Evolutionary conservation across 192 early-diverging fungal genomes (phyloP).

Genomic region (Linderina pennispora): DNA sequence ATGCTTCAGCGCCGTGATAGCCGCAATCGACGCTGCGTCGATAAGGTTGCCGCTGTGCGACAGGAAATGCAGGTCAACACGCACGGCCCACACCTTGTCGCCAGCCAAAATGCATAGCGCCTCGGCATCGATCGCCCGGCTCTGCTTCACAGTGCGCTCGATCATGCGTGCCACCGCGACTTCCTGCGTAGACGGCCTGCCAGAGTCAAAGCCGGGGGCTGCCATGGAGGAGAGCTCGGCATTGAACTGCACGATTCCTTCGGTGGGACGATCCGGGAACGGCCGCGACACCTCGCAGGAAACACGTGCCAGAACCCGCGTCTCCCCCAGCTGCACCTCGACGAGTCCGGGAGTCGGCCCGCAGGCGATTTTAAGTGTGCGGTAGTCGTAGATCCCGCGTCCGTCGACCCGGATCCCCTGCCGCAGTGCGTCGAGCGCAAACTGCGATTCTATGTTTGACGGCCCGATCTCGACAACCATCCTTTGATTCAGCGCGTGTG

Average conservation of each 20-base stretch:
- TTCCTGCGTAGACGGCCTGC: slow-evolving; percentile 72
- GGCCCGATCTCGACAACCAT: slow-evolving; percentile 47
- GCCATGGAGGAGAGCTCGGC: slow-evolving; percentile 89
- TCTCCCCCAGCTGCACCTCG: slow-evolving; percentile 79
- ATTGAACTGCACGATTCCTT: slow-evolving; percentile 81
- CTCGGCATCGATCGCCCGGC: slow-evolving; percentile 90
- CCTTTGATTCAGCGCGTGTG: background rate
- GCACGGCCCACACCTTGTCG: slow-evolving; percentile 92
- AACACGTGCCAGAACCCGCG: slow-evolving; percentile 67
- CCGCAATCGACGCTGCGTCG: slow-evolving; percentile 87
- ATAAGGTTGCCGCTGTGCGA: slow-evolving; percentile 93
- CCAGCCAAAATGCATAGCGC: slow-evolving; percentile 94
- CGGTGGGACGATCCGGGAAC: slow-evolving; percentile 69
- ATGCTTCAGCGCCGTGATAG: slow-evolving; percentile 81
- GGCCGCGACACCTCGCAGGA: slow-evolving; percentile 66
- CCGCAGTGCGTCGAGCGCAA: slow-evolving; percentile 63
- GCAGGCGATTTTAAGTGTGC: slow-evolving; percentile 59
- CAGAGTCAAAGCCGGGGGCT: slow-evolving; percentile 60
- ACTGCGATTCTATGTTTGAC: slow-evolving; percentile 71
- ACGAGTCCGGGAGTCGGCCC: slow-evolving; percentile 65
- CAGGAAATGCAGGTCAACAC: slow-evolving; percentile 86
- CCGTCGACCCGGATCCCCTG: slow-evolving; percentile 73
- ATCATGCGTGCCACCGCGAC: slow-evolving; percentile 78
- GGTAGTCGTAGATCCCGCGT: slow-evolving; percentile 68
- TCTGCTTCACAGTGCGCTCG: slow-evolving; percentile 79